Percentiles rank a stretch among this genome's conserved stretches.
These are phyloP conservation scores for Aegle marmelos DNA, from an alignment of 345 rosid genomes.

Conservation along the genomic window DNA sequence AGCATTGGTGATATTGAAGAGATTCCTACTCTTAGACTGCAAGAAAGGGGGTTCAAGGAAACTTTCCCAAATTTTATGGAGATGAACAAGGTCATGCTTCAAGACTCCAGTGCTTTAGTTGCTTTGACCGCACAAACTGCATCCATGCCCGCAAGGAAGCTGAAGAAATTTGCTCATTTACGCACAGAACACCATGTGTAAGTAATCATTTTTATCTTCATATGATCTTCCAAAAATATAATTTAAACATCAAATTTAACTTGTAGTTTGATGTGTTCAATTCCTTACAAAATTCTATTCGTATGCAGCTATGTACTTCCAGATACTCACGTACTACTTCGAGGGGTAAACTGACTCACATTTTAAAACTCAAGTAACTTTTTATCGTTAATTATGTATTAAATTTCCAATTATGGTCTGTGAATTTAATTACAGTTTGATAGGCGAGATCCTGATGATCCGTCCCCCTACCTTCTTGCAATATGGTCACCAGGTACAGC, in stretches of 20 bases:
- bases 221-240: neutral
- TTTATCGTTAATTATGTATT: neutral
- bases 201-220: constrained; percentile 23
- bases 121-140: constrained; percentile 40
- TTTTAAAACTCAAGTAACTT: neutral
- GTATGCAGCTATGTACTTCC: constrained; percentile 61
- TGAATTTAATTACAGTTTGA: constrained; percentile 34
- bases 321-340: constrained; percentile 42
- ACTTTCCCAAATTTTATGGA: constrained; percentile 28
- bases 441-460: constrained; percentile 45
- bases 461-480: constrained; percentile 54
- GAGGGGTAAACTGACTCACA: constrained; percentile 30
- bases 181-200: constrained; percentile 70
- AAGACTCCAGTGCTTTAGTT: constrained; percentile 45
- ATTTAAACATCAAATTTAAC: neutral
- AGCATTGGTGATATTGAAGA: constrained; percentile 32
- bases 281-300: neutral
- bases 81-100: constrained; percentile 16
- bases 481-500: constrained; percentile 56
- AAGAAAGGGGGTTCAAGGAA: constrained; percentile 30
- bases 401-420: neutral
- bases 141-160: constrained; percentile 38
- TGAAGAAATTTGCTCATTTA: constrained; percentile 37
- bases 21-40: constrained; percentile 42
- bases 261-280: neutral